Base-by-base conservation (phyloP, 345 rosid species). In the Hibiscus mutabilis region DNA sequence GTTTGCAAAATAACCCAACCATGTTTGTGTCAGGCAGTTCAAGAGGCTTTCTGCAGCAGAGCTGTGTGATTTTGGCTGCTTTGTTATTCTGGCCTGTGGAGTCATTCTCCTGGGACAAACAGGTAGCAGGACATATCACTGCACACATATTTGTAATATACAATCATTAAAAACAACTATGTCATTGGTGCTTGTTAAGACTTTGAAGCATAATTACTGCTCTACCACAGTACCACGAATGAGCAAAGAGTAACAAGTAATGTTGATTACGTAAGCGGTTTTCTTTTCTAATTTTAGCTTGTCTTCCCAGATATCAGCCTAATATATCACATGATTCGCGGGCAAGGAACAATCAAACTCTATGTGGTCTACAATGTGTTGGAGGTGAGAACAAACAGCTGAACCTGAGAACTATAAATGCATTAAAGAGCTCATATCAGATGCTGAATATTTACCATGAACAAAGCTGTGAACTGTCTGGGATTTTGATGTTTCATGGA, bases 281-380 rank as follows among this genome's bases (percentile, higher is more conserved):
- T 49, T 49, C 58, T 27, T 25, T 29, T 67, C 70, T 67, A 67
- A 67, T 67, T 67, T 67, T 70, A 85, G 92, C 77, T 70, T 62
- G 25, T 76, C 78, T 10, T 47, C 65, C 42, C 87, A 94, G 98
- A 94, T 86, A 94, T 91, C 87, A 94, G 98, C 84, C 83, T 94
- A 60, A 94, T 94, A 64, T 94, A 94, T 79, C 97, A 94, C 85
- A 91, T 94, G 97, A 94, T 94, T 79, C 98, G 98, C 5, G 96
- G 98, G 74, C 98, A 94, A 84, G 97, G 96, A 81, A 94, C 97
- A 72, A 86, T 94, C 80, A 95, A 95, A 88, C 92, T 92, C 22
- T 95, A 95, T 77, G 97, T 95, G 79, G 93, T 95, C 75, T 92
- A 92, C 80, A 95, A 95, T 75, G 85, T 92, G 51, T 82, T 95